phyloP scores from a whole-genome alignment of 2,329 filamentous ascomycete species.

The Fusarium heterosporum region DNA sequence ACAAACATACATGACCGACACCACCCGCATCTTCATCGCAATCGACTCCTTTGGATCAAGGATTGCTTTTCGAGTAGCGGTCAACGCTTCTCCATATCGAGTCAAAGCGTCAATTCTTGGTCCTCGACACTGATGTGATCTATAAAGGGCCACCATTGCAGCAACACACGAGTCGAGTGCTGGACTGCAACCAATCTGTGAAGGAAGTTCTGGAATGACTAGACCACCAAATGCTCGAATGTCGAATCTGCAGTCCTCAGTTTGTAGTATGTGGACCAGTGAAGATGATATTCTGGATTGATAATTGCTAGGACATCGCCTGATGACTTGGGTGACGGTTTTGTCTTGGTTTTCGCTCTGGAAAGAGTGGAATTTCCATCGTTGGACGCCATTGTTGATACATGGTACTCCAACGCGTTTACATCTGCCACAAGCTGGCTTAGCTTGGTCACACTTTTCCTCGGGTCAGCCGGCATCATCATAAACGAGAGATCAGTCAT shows the following conservation, averaged over 20 bases:
- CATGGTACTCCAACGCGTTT: constrained; percentile 30
- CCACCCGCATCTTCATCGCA: constrained; percentile 28
- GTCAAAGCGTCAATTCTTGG: constrained; percentile 30
- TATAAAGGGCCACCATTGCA: constrained; percentile 34
- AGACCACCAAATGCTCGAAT: constrained; percentile 35
- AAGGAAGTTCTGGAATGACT: constrained; percentile 31
- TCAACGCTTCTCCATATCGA: constrained; percentile 31
- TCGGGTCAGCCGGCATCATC: neutral
- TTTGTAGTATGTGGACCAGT: constrained; percentile 34
- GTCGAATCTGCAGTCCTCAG: constrained; percentile 39
- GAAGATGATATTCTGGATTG: constrained; percentile 23
- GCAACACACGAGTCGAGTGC: constrained; percentile 33
- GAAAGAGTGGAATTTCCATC: constrained; percentile 36
- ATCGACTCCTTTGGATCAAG: constrained; percentile 15
- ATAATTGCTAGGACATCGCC: constrained; percentile 27
- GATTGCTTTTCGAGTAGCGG: constrained; percentile 15
- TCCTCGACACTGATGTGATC: constrained; percentile 4
- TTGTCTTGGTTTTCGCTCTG: neutral
- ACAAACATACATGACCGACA: constrained; percentile 36
- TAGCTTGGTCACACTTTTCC: constrained; percentile 25
- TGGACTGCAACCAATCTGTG: constrained; percentile 28
- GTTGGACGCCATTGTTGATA: constrained; percentile 35
- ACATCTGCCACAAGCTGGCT: constrained; percentile 38
- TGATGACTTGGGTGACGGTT: neutral
- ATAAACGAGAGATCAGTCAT: neutral